These are phyloP conservation scores for Verticillium isaacii DNA, from an alignment of 2,329 filamentous ascomycete species.

Conservation along the genomic window DNA sequence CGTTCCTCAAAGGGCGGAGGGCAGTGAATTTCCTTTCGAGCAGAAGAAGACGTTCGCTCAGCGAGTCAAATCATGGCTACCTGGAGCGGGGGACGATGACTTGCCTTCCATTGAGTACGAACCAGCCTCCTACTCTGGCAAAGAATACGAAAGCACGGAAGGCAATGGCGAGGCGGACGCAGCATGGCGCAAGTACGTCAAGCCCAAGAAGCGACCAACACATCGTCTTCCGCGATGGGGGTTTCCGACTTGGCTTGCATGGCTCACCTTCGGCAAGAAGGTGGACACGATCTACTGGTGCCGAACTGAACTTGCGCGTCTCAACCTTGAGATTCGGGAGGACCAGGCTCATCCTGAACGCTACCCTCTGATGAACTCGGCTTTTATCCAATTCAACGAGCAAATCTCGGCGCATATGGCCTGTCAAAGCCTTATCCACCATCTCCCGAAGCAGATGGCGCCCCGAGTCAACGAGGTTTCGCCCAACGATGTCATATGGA, in stretches of 20 bases:
- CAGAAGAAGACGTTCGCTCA: slow-evolving; percentile 42
- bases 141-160: slow-evolving; percentile 44
- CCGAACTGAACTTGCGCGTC: slow-evolving; percentile 75
- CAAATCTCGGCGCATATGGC: slow-evolving; percentile 98
- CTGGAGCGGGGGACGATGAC: slow-evolving; percentile 41
- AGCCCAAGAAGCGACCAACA: slow-evolving; percentile 76
- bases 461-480: slow-evolving; percentile 91
- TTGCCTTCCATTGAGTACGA: slow-evolving; percentile 49
- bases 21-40: slow-evolving; percentile 35
- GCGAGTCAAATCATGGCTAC: slow-evolving; percentile 42
- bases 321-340: slow-evolving; percentile 87
- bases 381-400: slow-evolving; percentile 97
- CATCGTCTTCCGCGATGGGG: slow-evolving; percentile 65
- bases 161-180: slow-evolving; percentile 55
- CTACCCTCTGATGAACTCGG: slow-evolving; percentile 90
- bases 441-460: slow-evolving; percentile 88
- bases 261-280: slow-evolving; percentile 73
- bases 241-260: slow-evolving; percentile 63
- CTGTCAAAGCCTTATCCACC: slow-evolving; percentile 85
- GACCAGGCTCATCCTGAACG: slow-evolving; percentile 83
- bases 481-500: slow-evolving; percentile 89
- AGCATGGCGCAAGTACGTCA: slow-evolving; percentile 76
- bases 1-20: slow-evolving; percentile 51
- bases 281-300: slow-evolving; percentile 94
- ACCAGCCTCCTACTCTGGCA: slow-evolving; percentile 56